Evolutionary conservation across 2,329 filamentous ascomycete species (phyloP).

Genomic region (Penicillium sp.): DNA sequence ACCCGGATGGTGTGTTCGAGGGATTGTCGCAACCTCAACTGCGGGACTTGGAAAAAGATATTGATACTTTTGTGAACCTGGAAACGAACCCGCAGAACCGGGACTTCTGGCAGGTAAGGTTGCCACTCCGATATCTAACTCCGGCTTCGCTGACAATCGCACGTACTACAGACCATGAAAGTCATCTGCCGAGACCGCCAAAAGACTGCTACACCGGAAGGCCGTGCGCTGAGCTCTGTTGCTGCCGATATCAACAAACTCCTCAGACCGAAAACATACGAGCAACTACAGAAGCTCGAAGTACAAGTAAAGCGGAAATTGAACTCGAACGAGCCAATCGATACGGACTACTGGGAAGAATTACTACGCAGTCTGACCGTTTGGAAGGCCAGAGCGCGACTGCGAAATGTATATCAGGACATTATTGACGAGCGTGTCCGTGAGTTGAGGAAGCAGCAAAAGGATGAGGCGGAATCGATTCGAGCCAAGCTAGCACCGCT

Average conservation of each 20-base stretch:
- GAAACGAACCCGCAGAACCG: constrained; percentile 77
- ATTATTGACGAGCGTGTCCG: constrained; percentile 71
- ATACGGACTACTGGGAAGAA: constrained; percentile 97
- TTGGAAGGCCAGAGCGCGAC: constrained; percentile 87
- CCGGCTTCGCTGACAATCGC: neutral
- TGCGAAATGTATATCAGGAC: constrained; percentile 75
- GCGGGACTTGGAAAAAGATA: constrained; percentile 77
- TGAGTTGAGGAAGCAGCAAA: constrained; percentile 66
- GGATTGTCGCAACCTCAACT: constrained; percentile 68
- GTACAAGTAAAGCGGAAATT: constrained; percentile 84
- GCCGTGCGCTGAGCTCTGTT: constrained; percentile 78
- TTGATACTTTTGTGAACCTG: constrained; percentile 74
- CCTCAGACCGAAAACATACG: constrained; percentile 78
- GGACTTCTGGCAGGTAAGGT: constrained; percentile 77
- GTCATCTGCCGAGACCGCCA: constrained; percentile 78
- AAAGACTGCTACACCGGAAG: constrained; percentile 67
- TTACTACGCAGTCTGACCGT: constrained; percentile 79
- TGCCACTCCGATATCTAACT: neutral
- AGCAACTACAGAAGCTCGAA: constrained; percentile 85
- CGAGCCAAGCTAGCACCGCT: constrained; percentile 56
- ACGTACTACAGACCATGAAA: constrained; percentile 66
- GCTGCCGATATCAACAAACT: constrained; percentile 86
- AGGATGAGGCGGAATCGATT: constrained; percentile 63
- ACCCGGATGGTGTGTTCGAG: constrained; percentile 80
- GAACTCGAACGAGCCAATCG: constrained; percentile 84